Evolutionary conservation across 2,329 filamentous ascomycete species (phyloP).

Genomic region (Epichloe gansuensis): DNA sequence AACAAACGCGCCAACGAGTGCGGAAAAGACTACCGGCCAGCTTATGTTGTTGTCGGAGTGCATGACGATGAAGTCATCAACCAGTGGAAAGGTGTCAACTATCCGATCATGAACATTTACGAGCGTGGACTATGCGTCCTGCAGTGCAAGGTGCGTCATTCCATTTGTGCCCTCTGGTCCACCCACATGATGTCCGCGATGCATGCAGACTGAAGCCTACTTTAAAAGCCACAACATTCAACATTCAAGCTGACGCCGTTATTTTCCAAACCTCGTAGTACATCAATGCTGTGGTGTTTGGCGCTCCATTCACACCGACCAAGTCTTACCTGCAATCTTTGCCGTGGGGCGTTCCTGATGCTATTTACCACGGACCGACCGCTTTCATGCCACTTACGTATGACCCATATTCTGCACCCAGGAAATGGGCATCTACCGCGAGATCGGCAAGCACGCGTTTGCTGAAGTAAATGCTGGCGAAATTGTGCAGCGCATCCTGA

Average conservation of each 20-base stretch:
- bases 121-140: conserved; percentile 91
- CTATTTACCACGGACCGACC: conserved; percentile 94
- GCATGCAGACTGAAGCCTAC: not conserved
- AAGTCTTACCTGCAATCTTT: conserved; percentile 62
- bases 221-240: not conserved
- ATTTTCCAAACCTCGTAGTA: conserved; percentile 41
- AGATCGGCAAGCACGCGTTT: conserved; percentile 68
- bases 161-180: not conserved
- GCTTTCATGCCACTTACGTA: conserved; percentile 73
- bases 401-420: conserved; percentile 71
- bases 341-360: conserved; percentile 61
- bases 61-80: conserved; percentile 96
- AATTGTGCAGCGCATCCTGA: conserved; percentile 84
- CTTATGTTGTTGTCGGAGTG: conserved; percentile 83
- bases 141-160: conserved; percentile 66
- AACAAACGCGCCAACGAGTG: conserved; percentile 44
- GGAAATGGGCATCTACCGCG: conserved; percentile 73
- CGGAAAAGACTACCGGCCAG: conserved; percentile 66
- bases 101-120: conserved; percentile 99
- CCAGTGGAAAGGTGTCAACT: conserved; percentile 92
- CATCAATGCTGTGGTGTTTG: conserved; percentile 77
- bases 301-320: conserved; percentile 79
- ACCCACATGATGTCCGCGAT: too few relatives aligned
- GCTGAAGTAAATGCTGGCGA: conserved; percentile 81
- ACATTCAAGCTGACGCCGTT: not conserved